These are phyloP conservation scores for Xylaria scruposa DNA, from an alignment of 495 filamentous ascomycete genomes.

Conservation along the genomic window DNA sequence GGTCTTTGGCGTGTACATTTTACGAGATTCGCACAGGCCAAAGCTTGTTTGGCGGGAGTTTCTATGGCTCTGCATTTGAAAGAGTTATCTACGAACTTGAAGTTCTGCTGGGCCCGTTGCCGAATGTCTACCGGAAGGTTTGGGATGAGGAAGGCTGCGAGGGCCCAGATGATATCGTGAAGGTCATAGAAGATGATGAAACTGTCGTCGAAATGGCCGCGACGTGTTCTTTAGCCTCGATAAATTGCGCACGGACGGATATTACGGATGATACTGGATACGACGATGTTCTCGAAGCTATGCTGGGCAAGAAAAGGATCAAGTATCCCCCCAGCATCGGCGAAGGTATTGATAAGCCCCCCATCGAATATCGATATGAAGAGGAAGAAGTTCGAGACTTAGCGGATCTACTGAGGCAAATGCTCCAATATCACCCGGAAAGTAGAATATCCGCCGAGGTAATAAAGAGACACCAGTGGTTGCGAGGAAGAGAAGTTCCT, in stretches of 20 bases:
- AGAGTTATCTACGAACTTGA: neutral
- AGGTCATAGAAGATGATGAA: neutral
- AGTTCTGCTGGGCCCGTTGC: neutral
- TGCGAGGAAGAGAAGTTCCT: neutral
- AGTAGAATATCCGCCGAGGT: neutral
- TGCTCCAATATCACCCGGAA: neutral
- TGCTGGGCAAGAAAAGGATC: neutral
- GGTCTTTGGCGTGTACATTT: conserved; percentile 6
- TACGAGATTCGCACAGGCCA: conserved; percentile 7
- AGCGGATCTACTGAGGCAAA: neutral
- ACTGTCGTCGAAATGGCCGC: neutral
- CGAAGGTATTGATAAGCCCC: neutral
- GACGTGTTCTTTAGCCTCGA: neutral
- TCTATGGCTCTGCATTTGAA: neutral
- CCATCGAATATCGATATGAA: conserved; percentile 4
- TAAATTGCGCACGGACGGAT: neutral
- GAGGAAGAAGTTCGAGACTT: neutral
- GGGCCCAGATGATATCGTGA: neutral
- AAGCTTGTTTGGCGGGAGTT: neutral
- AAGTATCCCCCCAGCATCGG: neutral
- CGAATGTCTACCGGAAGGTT: neutral
- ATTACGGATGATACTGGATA: neutral
- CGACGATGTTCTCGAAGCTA: neutral
- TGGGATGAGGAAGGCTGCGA: neutral
- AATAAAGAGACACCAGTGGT: neutral